Percentiles rank a stretch among this genome's conserved stretches.
Conservation (phyloP, 2,329 filamentous ascomycete genomes). For the Colletotrichum musae region DNA sequence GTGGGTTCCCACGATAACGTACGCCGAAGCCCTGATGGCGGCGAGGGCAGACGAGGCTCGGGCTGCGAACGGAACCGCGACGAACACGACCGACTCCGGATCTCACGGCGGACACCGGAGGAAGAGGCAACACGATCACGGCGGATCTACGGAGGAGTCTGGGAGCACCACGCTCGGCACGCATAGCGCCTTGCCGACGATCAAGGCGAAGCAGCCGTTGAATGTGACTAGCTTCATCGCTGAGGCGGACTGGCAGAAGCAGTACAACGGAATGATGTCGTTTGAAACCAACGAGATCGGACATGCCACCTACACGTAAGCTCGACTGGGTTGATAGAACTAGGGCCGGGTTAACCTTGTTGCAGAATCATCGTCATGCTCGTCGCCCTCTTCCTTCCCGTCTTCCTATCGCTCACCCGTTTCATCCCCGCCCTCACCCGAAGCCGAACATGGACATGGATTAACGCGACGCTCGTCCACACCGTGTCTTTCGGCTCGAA, state of each 20-base stretch:
- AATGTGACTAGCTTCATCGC: slow-evolving; percentile 52
- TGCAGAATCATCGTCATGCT: neutral
- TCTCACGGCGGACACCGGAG: neutral
- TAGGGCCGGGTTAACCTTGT: neutral
- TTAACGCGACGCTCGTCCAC: neutral
- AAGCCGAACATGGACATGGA: neutral
- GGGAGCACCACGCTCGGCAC: neutral
- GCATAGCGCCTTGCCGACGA: slow-evolving; percentile 4
- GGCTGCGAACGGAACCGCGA: neutral
- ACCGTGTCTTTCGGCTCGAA: neutral
- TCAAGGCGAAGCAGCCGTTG: slow-evolving; percentile 37
- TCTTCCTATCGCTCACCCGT: slow-evolving; percentile 48
- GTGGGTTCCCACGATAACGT: slow-evolving; percentile 46
- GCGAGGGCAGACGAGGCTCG: neutral
- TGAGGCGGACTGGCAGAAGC: slow-evolving; percentile 47
- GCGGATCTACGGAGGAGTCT: neutral
- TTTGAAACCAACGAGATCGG: slow-evolving; percentile 62
- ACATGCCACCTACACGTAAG: slow-evolving; percentile 42
- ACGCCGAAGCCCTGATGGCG: slow-evolving; percentile 40
- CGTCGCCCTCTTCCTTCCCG: slow-evolving; percentile 43
- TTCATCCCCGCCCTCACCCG: slow-evolving; percentile 44
- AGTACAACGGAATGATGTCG: slow-evolving; percentile 67
- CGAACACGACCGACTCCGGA: neutral
- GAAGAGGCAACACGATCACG: neutral
- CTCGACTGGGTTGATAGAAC: slow-evolving; percentile 16